Percentiles rank a stretch among this genome's conserved stretches.
Conservation (phyloP, 352 stramenopile species). For the Pythium myriotylum region DNA sequence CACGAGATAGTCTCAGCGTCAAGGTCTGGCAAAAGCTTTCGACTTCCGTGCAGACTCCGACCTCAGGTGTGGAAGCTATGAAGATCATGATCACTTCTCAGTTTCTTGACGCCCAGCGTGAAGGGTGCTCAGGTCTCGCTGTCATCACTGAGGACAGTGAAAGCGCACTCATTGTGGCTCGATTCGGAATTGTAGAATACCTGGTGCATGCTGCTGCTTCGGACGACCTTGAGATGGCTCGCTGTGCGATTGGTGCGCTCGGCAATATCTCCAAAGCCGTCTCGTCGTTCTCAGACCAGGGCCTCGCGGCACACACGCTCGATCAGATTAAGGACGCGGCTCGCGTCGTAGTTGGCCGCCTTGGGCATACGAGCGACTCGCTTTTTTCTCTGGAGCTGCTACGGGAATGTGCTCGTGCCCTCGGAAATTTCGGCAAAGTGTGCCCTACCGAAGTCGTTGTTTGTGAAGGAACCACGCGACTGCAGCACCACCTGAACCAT, state of each 20-base stretch:
- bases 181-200: constrained; percentile 53
- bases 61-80: constrained; percentile 79
- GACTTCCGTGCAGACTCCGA: constrained; percentile 48
- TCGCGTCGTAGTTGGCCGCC: constrained; percentile 41
- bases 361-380: constrained; percentile 50
- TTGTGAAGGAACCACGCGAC: constrained; percentile 32
- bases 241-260: constrained; percentile 64
- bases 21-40: constrained; percentile 66
- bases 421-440: constrained; percentile 55
- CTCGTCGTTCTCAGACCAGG: constrained; percentile 43
- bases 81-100: constrained; percentile 86
- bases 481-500: constrained; percentile 60
- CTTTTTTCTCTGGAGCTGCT: constrained; percentile 73
- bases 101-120: constrained; percentile 68
- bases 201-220: constrained; percentile 50
- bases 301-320: constrained; percentile 35
- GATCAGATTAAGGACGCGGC: constrained; percentile 57
- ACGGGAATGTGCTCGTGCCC: constrained; percentile 67
- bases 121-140: constrained; percentile 73
- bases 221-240: constrained; percentile 67
- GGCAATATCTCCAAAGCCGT: constrained; percentile 70
- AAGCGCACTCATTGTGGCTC: constrained; percentile 61
- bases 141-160: constrained; percentile 69
- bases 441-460: constrained; percentile 36
- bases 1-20: constrained; percentile 47